Evolutionary conservation across 257 asterid genomes (phyloP).

Genomic region (Rauvolfia tetraphylla): DNA sequence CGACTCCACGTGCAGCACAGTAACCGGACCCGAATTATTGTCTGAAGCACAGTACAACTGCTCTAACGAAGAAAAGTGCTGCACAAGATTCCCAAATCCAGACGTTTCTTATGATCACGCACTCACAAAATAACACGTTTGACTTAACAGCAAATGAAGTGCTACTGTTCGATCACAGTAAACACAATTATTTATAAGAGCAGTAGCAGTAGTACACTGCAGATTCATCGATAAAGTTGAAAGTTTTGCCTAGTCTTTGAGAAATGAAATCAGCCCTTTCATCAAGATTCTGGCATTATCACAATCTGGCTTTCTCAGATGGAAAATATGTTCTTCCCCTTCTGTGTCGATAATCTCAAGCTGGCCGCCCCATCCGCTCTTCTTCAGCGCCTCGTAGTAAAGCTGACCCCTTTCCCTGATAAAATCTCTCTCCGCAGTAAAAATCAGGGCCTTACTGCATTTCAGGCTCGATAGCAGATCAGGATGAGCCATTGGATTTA

Average conservation of each 20-base stretch:
- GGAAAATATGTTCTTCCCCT: slow-evolving; percentile 65
- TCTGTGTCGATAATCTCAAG: slow-evolving; percentile 48
- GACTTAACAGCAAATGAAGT: no score
- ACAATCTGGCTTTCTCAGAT: slow-evolving; percentile 27
- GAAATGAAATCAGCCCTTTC: slow-evolving; percentile 36
- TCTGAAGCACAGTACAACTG: no score
- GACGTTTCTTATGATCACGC: no score
- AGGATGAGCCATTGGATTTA: slow-evolving; percentile 61
- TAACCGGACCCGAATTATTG: no score
- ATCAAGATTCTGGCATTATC: slow-evolving; percentile 44
- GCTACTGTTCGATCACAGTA: no score
- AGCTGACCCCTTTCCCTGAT: slow-evolving; percentile 44
- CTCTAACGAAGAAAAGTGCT: no score
- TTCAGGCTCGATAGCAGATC: slow-evolving; percentile 40
- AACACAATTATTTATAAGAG: rapidly evolving
- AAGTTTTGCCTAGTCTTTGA: slow-evolving; percentile 6
- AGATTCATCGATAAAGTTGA: neutral
- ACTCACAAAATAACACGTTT: no score
- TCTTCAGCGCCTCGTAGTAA: slow-evolving; percentile 57
- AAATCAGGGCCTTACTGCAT: slow-evolving; percentile 49
- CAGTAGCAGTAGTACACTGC: neutral
- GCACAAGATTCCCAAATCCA: no score
- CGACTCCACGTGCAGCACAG: no score
- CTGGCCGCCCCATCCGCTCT: slow-evolving; percentile 62
- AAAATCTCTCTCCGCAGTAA: slow-evolving; percentile 50